Evolutionary conservation across 352 stramenopile species (phyloP).

Genomic region (Phytophthora pini): DNA sequence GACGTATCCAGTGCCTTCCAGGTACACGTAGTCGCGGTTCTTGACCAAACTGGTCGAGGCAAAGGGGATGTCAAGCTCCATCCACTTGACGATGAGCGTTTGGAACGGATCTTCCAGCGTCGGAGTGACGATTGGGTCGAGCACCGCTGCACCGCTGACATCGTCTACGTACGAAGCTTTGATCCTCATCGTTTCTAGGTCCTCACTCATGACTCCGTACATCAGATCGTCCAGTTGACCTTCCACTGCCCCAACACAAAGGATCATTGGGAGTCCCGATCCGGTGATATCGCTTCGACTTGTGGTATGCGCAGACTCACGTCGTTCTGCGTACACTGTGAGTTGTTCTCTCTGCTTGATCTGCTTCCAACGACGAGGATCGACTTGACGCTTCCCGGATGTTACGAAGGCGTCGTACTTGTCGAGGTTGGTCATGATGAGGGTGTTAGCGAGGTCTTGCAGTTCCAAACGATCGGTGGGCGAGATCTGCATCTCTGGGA

Average conservation of each 20-base stretch:
- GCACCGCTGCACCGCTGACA: no score
- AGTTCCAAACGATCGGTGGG: slow-evolving; percentile 19
- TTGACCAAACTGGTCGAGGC: slow-evolving; percentile 21
- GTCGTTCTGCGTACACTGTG: slow-evolving; percentile 39
- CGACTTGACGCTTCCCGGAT: slow-evolving; percentile 20
- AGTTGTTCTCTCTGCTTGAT: slow-evolving; percentile 42
- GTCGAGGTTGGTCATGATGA: slow-evolving; percentile 25
- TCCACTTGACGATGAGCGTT: neutral
- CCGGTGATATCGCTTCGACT: neutral
- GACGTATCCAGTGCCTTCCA: slow-evolving; percentile 38
- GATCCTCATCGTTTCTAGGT: no score
- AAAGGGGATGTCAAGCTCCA: slow-evolving; percentile 19
- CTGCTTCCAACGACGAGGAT: slow-evolving; percentile 38
- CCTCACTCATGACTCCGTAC: slow-evolving; percentile 1
- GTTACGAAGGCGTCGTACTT: slow-evolving; percentile 32
- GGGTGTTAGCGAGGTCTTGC: slow-evolving; percentile 26
- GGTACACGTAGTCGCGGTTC: slow-evolving; percentile 41
- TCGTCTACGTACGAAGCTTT: no score
- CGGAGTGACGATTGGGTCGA: no score
- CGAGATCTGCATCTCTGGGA: slow-evolving; percentile 33
- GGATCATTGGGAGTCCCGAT: slow-evolving; percentile 22
- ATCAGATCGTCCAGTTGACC: slow-evolving; percentile 20
- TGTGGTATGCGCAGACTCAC: slow-evolving; percentile 2
- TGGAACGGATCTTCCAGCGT: no score
- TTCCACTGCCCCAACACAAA: slow-evolving; percentile 23